Evolutionary conservation across 495 filamentous ascomycete species (phyloP).

Genomic region (Achaetomiella virescens): DNA sequence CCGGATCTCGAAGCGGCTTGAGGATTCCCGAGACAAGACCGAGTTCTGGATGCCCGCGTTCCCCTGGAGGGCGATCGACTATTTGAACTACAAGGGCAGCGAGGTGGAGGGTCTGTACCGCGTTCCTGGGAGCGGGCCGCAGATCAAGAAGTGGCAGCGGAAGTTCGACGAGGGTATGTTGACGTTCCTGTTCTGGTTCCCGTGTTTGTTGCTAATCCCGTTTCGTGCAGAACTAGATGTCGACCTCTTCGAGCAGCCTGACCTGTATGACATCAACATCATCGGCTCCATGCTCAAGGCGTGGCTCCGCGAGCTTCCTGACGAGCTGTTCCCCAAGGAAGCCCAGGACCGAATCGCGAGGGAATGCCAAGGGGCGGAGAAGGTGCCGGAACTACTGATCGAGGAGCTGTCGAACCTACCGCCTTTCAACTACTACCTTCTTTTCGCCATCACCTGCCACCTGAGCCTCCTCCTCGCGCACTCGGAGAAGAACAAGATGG

Average conservation of each 20-base stretch:
- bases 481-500: slow-evolving; percentile 89
- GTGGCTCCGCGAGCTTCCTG: slow-evolving; percentile 89
- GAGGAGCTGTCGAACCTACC: slow-evolving; percentile 86
- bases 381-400: slow-evolving; percentile 71
- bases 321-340: slow-evolving; percentile 79
- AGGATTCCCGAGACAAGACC: slow-evolving; percentile 82
- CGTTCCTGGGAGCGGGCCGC: slow-evolving; percentile 73
- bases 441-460: slow-evolving; percentile 93
- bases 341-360: slow-evolving; percentile 67
- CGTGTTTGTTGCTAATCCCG: slow-evolving; percentile 24
- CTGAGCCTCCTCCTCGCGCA: slow-evolving; percentile 80
- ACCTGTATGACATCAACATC: slow-evolving; percentile 90
- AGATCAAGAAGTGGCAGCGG: slow-evolving; percentile 82
- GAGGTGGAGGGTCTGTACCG: slow-evolving; percentile 88
- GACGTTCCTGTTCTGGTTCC: not conserved
- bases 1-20: slow-evolving; percentile 76
- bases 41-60: slow-evolving; percentile 97
- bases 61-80: slow-evolving; percentile 88
- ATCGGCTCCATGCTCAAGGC: slow-evolving; percentile 87
- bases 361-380: slow-evolving; percentile 67
- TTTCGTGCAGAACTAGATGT: slow-evolving; percentile 62
- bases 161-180: slow-evolving; percentile 70
- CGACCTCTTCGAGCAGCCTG: slow-evolving; percentile 71
- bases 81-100: slow-evolving; percentile 82
- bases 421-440: slow-evolving; percentile 90